Conservation (phyloP, 2,329 filamentous ascomycete genomes). For the Phoma sp. region DNA sequence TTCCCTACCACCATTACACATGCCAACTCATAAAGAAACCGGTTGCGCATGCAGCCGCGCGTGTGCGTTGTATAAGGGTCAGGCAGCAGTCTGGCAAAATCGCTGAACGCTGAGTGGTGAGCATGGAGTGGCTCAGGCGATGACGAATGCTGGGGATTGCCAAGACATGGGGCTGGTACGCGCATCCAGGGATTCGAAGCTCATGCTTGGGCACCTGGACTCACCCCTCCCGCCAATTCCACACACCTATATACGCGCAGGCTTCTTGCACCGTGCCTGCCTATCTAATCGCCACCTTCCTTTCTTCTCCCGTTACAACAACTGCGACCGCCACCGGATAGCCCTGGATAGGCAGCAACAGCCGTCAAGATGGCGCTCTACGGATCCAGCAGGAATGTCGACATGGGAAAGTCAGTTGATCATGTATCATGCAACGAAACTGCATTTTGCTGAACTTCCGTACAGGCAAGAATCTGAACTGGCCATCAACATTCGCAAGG, state of each 20-base stretch:
- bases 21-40: conserved; percentile 34
- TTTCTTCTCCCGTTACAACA: neutral
- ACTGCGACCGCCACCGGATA: conserved; percentile 18
- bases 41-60: conserved; percentile 44
- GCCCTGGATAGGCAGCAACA: conserved; percentile 27
- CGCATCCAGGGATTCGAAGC: conserved; percentile 27
- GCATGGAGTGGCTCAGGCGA: conserved; percentile 26
- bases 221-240: conserved; percentile 9
- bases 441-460: conserved; percentile 1
- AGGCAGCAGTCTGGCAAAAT: conserved; percentile 26
- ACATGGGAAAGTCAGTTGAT: conserved; percentile 65
- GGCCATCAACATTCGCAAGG: conserved; percentile 71
- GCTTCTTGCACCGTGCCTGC: conserved; percentile 21
- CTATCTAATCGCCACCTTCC: conserved; percentile 4
- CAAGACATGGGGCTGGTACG: conserved; percentile 24
- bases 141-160: conserved; percentile 35
- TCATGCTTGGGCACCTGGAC: conserved; percentile 21
- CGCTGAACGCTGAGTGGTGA: neutral
- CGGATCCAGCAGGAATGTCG: conserved; percentile 60
- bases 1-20: conserved; percentile 22
- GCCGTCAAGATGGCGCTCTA: conserved; percentile 46
- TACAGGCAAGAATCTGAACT: conserved; percentile 67
- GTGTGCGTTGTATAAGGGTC: conserved; percentile 39
- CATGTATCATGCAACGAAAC: neutral
- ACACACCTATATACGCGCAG: conserved; percentile 14